Base-by-base conservation (phyloP, 257 asterid species). In the Solanum dulcamara region DNA sequence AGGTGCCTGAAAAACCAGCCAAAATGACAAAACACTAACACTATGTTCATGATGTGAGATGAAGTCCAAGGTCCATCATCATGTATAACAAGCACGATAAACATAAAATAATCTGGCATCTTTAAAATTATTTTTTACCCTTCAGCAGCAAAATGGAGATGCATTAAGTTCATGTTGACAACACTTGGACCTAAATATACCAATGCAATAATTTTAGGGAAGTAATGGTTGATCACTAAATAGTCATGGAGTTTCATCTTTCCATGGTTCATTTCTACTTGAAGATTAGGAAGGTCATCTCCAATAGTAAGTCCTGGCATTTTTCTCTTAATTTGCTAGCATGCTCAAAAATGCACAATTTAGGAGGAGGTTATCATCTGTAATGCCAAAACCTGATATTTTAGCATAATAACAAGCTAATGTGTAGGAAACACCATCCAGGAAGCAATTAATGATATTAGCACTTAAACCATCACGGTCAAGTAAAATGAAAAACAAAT, bases 301-400 rank as follows among this genome's bases (percentile, higher is more conserved):
- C 99, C 99, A 3, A 96, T 89, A 38, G 98, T 96, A 0, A 96
- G 93, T 1, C 98, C 99, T 13, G 99, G 99, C 98, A 94, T 95
- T 18, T 72, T 64, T 38, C 42, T 33, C 13, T 32, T 64, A 28
- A 14, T 13, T 64, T n/a, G 32, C 46, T 46, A 14, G 26, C 83
- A 48, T 79, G 83, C 28, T 26, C 82, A 50, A 17, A 46, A 28
- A 22, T 28, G 24, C 83, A 48, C 60, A 79, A 28, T 10, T 28
- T 28, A 15, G 60, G 6, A 72, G 57, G 81, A 28, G 44, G 83
- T 30, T 46, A 26, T 30, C 37, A 77, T 42, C 38, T 44, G 44
- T 77, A 77, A 48, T 28, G 83, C 83, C 10, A 77, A 77, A 77
- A 26, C 83, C 64, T 77, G 64, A 77, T 4, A 30, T 30, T 77